Evolutionary conservation across 768 basidiomycete species (phyloP), one percentile per base, ranked within the genome.

Genomic region (Pulveroboletus sp.): DNA sequence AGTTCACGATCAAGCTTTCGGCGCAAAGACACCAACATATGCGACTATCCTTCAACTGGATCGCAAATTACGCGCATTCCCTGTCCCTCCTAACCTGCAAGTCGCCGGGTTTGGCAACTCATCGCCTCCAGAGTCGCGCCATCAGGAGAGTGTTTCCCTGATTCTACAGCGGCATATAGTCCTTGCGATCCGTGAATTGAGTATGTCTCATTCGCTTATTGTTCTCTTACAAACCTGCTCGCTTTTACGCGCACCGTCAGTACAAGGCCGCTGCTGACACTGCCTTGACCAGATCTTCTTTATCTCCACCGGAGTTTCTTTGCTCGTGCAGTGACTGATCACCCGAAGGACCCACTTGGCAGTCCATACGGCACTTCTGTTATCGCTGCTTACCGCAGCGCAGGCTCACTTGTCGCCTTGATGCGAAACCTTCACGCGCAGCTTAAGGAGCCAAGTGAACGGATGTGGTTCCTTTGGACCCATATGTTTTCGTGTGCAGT

Each of bases 271-370:
- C 31, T 21, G 38, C 51, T 67, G 46, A 67, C 53, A 46, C 40
- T 37, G 43, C 50, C 50, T 36, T 23, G 16, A 43, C 27, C 41
- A 86, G 85, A 83, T 65, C 72, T 86, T 29, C 69, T 87, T 16
- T 87, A 86, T 64, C 71, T 87, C 32, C 85, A 87, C 58, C 75
- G 85, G 54, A 82, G 81, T 61, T 87, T 85, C 69, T 86, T 87
- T 53, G 85, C 85, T 21, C 76, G 82, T 37, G 85, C 85, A 3
- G 77, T 87, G 49, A 82, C 78, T 57, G 85, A 87, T 59, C 81
- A 84, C 60, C 84, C 84, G 27, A 84, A 83, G 59, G 85, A 87
- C 57, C 85, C 85, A 23, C 71, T 87, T 29, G 84, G 83, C 11
- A 85, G 83, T 59, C 81, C 82, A 13, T 85, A 84, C 52, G 84